A percentile compares a stretch with the other conserved stretches of the same genome.
Conservation (phyloP, 2,329 filamentous ascomycete genomes). For the Colletotrichum phormii region DNA sequence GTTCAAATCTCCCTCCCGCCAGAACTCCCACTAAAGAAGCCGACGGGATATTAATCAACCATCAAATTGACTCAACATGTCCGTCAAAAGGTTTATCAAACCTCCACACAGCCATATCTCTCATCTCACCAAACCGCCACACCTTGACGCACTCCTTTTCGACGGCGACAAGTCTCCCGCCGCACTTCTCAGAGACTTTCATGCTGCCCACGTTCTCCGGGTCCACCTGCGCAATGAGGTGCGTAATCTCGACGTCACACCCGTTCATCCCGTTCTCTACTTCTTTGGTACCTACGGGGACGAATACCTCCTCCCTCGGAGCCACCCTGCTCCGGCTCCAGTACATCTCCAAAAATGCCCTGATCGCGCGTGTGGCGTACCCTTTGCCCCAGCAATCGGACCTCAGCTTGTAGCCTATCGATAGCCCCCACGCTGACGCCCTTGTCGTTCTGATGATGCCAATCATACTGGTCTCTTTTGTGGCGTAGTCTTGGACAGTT, state of each 20-base stretch:
- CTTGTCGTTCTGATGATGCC: slow-evolving; percentile 5
- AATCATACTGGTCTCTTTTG: slow-evolving; percentile 4
- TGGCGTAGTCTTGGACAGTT: neutral
- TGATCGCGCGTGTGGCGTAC: slow-evolving; percentile 13
- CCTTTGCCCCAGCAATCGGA: slow-evolving; percentile 20
- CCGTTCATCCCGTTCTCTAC: neutral
- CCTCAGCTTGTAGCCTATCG: slow-evolving; percentile 16
- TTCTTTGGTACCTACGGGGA: neutral
- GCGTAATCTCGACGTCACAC: slow-evolving; percentile 1
- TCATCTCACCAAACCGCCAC: slow-evolving; percentile 18
- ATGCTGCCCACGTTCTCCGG: slow-evolving; percentile 8
- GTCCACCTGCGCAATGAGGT: slow-evolving; percentile 18
- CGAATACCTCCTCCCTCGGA: neutral
- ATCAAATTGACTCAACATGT: neutral
- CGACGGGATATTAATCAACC: no score
- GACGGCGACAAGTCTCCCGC: neutral
- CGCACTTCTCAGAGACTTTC: slow-evolving; percentile 14
- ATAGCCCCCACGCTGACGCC: neutral
- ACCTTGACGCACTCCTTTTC: slow-evolving; percentile 9
- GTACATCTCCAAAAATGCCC: slow-evolving; percentile 8
- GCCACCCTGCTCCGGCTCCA: neutral
- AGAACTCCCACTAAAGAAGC: no score
- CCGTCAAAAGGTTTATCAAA: neutral
- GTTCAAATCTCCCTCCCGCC: no score
- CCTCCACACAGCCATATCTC: slow-evolving; percentile 24